These are phyloP conservation scores for Acacia acuminata DNA, from an alignment of 306 rosid genomes.

Conservation along the genomic window DNA sequence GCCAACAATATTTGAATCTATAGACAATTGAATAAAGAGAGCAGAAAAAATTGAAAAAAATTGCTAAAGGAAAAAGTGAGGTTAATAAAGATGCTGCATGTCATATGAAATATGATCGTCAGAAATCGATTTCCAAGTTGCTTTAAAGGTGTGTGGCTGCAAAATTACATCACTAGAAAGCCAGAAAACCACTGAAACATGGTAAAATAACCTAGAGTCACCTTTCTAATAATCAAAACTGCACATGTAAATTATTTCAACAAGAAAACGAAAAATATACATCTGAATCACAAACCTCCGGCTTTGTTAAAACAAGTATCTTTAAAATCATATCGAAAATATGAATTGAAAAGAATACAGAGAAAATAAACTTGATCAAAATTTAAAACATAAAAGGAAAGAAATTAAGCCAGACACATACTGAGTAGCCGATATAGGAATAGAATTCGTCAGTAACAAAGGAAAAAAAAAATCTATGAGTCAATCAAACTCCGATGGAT, in stretches of 20 bases:
- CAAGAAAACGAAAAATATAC: background rate
- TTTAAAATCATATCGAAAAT: background rate
- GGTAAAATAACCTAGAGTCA: background rate
- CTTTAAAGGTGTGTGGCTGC: background rate
- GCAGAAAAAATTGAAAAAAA: background rate
- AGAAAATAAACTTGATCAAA: background rate
- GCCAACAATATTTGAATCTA: background rate
- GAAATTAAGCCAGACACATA: background rate
- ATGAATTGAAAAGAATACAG: background rate
- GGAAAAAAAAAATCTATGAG: background rate
- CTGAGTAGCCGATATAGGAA: background rate
- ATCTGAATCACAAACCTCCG: background rate
- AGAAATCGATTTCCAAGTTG: background rate
- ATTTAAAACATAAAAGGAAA: background rate
- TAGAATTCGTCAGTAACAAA: background rate
- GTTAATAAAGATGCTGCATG: background rate
- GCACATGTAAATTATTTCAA: background rate
- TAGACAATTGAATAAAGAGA: background rate
- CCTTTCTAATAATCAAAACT: background rate
- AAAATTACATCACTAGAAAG: background rate
- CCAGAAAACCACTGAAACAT: background rate
- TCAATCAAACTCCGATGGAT: background rate
- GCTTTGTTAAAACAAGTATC: background rate
- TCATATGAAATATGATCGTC: background rate
- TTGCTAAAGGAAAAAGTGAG: background rate